Evolutionary conservation across 2,329 filamentous ascomycete species (phyloP), one percentile per base, ranked within the genome.

Genomic region (Scopulariopsis brevicaulis): DNA sequence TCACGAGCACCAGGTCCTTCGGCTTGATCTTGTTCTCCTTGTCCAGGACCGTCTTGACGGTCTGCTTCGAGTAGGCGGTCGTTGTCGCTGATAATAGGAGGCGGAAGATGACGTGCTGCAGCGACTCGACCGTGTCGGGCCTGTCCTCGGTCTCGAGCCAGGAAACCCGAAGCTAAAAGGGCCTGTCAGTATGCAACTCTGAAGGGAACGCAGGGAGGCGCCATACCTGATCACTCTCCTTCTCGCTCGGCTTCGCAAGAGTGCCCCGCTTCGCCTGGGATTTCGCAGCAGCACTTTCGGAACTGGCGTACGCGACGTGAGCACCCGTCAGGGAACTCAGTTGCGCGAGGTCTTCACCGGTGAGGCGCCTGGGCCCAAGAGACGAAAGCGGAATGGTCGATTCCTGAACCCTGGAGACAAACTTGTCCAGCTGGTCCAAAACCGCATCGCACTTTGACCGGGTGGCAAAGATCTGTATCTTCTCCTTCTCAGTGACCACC

Each of bases 391-490:
- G 64, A 6, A 74, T 59, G 1, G 59, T 63, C 15, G 65, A 62
- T 10, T 64, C 64, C 10, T 61, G 60, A 12, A 72, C 63, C 15
- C 60, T 62, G 25, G 63, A 61, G 1, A 70, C 58, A 12, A 67
- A 63, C 8, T 66, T 61, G 55, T 74, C 65, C 2, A 75, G 63
- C 2, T 72, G 68, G 7, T 69, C 66, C n/a, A 77, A 65, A 28
- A 74, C 63, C 2, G 66, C 64, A 24, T 60, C 24, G 20, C 54
- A 59, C 28, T 58, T 53, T 18, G 60, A 59, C 37, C 58, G 56
- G 3, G 60, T 57, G 18, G 61, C 57, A 11, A 46, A 54, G 54
- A 63, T 60, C 20, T 46, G 50, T 11, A 63, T 53, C 7, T 14
- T 54, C 60, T 62, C 59, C 48, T 65, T 61, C 15, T 57, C 53